Evolutionary conservation across 108 stramenopile species (phyloP), one percentile per base, ranked within the genome.

Genomic region (Licmophora abbreviata): DNA sequence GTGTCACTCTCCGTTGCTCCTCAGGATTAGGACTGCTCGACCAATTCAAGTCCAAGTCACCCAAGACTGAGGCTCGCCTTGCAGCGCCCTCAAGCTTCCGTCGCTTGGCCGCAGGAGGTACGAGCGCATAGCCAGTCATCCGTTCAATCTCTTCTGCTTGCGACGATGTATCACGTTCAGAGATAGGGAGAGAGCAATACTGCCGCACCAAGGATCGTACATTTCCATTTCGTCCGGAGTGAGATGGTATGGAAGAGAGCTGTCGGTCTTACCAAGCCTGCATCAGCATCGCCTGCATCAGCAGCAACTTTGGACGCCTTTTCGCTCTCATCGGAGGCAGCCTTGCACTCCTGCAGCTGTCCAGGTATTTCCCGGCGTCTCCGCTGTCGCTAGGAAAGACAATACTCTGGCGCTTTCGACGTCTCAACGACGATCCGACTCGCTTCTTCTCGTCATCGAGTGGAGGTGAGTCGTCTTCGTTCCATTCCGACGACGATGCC

Each of bases 111-210:
- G 7, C 21, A 35, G 46, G 51, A 33, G 20, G 18, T 3, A 48
- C 25, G 7, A 68, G 32, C 11, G 38, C 40, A 51, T 68, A 68
- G n/a, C 57, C 59, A 14, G 59, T 61, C 7, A 46, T 37, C 24
- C 28, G 29, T 32, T 46, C 29, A 50, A 68, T 68, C 38, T 41
- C 47, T 31, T 26, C 27, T 8, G 59, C 59, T 17, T 35, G 27
- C 1, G 52, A 11, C 14, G 49, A 61, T 4, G 14, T 36, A 14
- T 31, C 32, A 17, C 54, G 42, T 44, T 61, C 24, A 26, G 18
- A 45, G 37, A 33, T 48, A 3, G 67, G 58, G 18, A 58, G 8
- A 24, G 46, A 22, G 35, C 67, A 68, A 25, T 68, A 68, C n/a
- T 50, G 43, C 36, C 67, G 32, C 2, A 68, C 67, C 38, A 68